Evolutionary conservation across 164 flowering plant species (phyloP), one percentile per base, ranked within the genome.

Genomic region (Stephania cephalantha): DNA sequence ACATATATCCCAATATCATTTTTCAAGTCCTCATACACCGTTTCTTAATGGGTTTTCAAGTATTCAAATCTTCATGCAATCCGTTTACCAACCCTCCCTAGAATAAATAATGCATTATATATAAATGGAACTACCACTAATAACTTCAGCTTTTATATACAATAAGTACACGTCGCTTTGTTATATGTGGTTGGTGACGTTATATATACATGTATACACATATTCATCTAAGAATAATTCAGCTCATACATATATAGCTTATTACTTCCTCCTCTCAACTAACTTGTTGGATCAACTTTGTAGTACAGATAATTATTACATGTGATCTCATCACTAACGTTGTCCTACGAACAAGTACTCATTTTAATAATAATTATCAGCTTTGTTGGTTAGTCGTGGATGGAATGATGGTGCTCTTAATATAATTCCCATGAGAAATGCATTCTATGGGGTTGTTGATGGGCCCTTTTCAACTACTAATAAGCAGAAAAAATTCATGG

Each of bases 61-160:
- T 58, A 58, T 77, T 74, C 76, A 64, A 78, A 45, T 58, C 45
- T 74, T 75, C 79, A 83, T 85, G 83, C 81, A 76, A 58, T 75
- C 72, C 84, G 68, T 77, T 76, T 71, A 75, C 71, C 66, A 50
- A 30, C 53, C 30, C 25, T 25, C 42, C 42, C 42, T 35, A 35
- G 42, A 35, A 35, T 35, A 35, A 35, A 35, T 35, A 35, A 9
- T 25, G 29, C 11, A 65, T 22, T 65, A 65, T 65, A 58, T 15
- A 58, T 58, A 18, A 58, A 35, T 35, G 42, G 55, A 50, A 50
- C 15, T 50, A 9, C 55, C 55, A 50, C 55, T 50, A 13, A 55
- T 4, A 22, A 58, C 64, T 58, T 58, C 18, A 58, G 15, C 18
- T 15, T 18, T 4, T 55, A 55, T 58, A 15, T 58, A 58, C 55